Base-by-base conservation (phyloP, 2,329 filamentous ascomycete genomes). In the Phyllosticta citrichinensis region DNA sequence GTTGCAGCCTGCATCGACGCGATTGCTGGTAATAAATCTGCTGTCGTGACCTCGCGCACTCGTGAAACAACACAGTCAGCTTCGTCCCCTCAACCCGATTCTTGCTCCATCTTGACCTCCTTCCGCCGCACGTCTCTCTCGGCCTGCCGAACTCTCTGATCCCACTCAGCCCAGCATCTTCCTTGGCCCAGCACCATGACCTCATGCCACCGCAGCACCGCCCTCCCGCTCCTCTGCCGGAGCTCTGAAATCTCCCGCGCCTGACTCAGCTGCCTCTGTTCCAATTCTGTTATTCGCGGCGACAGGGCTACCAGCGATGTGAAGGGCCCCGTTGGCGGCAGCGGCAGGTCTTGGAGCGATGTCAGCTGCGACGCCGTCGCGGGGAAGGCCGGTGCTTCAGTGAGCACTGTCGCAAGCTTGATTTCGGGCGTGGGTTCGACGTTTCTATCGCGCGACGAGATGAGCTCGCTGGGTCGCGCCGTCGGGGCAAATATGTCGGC, bases 131-230 rank as follows among this genome's bases (percentile, higher is more conserved):
- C 78, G 9, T 78, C 77, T 60, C 83, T 80, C 74, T 94, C 89
- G 8, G 84, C 81, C 63, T 79, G 77, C 71, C 83, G 82, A 12
- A 92, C 73, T 56, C 87, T 79, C 35, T 82, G 80, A 73, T 95
- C 88, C 69, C 87, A 84, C 57, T 87, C 84, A 22, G 87, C 87
- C 76, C 91, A 86, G 62, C 82, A 81, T 66, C 85, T 82, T 0
- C 87, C 87, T 66, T 83, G 84, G 11, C 81, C 81, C 55, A 96
- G 76, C 52, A 94, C 79, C 3, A 85, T 83, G 24, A 83, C 77
- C 70, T 91, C 86, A 73, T 93, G 91, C 87, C 90, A 95, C 40
- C 64, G 72, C 71, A 74, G 72, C 60, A 78, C 72, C 11, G 76
- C 55, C 55, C 73, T 66, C 72, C 85, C 88, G 75, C 82, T 92